Base-by-base conservation (phyloP, 78 protist species). In the Dictyostelium firmibasis region DNA sequence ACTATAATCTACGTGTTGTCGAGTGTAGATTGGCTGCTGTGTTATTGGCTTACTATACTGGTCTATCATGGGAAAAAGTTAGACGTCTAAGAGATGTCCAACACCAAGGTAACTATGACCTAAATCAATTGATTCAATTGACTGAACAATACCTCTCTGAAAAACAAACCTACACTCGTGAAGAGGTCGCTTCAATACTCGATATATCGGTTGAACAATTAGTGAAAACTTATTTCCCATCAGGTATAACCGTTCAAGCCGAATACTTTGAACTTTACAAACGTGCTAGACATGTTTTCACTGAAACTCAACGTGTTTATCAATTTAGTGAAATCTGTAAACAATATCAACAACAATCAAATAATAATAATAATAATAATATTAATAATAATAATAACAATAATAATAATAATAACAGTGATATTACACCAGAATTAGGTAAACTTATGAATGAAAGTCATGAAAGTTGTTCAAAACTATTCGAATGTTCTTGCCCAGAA, bases 1-100 rank as follows among this genome's bases (percentile, higher is more conserved):
- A 85, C 11, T 93, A 93, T 47, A 93, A 93, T 57, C 20, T 93
- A 4, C 41, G 96, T 35, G 96, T 93, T 1, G 92, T 85, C 9
- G 96, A 93, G 33, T 93, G 96, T 77, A 84, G 96, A 43, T 47
- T 93, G 14, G 96, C 91, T 1, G 96, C 96, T n/a, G 92, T 93
- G 4, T 16, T 93, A 43, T 72, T 93, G 2, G 82, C 92, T 3
- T 47, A 27, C 57, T 31, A 70, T 4, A 7, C 79, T 8, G 92
- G 96, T 43, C 20, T 93, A 1, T 10, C 76, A 2, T 93, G 91
- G 92, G 43, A 81, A 27, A 7, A 18, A 2, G 85, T 85, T 20
- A 74, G 92, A 35, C 79, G 62, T 47, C n/a, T 93, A 18, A 84
- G 35, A 18, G 96, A 93, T 70, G 92, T 93, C 25, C 96, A 93